Evolutionary conservation across 805 yeast species (phyloP).

Genomic region (Sungouiozyma ichnusensis): DNA sequence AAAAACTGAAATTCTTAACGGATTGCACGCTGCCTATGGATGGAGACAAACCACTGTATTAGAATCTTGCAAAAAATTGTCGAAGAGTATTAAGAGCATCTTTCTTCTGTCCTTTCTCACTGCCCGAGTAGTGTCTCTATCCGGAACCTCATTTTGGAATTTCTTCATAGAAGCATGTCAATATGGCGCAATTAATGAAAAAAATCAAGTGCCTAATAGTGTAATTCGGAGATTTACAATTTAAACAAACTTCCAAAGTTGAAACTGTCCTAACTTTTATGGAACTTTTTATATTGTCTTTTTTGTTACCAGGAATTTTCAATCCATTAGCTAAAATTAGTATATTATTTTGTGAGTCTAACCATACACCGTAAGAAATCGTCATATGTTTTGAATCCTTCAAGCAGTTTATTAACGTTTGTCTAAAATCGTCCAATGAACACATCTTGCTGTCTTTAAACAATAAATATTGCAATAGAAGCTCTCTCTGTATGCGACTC

Average conservation of each 20-base stretch:
- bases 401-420: background rate
- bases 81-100: too few species aligned
- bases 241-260: background rate
- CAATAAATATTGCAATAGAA: background rate
- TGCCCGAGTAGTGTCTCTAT: too few species aligned
- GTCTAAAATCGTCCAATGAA: background rate
- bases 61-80: too few species aligned
- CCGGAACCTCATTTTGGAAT: too few species aligned
- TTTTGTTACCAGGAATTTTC: background rate
- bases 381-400: background rate
- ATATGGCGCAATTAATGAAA: conserved; percentile 1
- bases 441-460: background rate
- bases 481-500: background rate
- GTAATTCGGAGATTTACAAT: background rate
- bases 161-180: conserved; percentile 1
- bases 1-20: too few species aligned
- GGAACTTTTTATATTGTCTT: background rate
- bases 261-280: background rate
- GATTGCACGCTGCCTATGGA: too few species aligned
- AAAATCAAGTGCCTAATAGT: conserved; percentile 1
- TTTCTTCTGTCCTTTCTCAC: too few species aligned
- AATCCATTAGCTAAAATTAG: conserved; percentile 4
- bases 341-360: conserved; percentile 4
- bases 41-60: too few species aligned
- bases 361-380: conserved; percentile 5